Evolutionary conservation across 2,329 filamentous ascomycete species (phyloP), one percentile per base, ranked within the genome.

Genomic region (Orbilia quercus): DNA sequence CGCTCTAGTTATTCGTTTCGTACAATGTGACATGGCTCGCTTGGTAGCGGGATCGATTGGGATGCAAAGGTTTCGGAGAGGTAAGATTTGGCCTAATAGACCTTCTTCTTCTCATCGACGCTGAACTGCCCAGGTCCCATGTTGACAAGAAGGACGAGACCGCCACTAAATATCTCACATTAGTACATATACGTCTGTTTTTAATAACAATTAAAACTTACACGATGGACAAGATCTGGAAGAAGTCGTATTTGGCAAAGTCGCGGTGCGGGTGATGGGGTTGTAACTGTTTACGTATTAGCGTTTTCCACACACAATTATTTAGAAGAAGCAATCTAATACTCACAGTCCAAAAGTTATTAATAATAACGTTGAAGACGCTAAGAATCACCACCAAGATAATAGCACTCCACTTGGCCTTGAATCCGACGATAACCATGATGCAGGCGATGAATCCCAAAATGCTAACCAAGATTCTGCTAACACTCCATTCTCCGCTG

Each of bases 71-170:
- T 40, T 28, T 34, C 44, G 57, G 7, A 34, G 36, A 28, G n/a
- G 47, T n/a, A 58, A 53, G n/a, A 57, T 63, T 16, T 12, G 22
- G 48, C 69, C 74, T 87, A 99, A 84, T 99, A 99, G 78, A 99
- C 95, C 87, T 99, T 99, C 89, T 99, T 99, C 91, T 99, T 99
- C 88, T 99, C 95, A 83, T 99, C 95, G 82, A 98, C 94, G 81
- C 91, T 96, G 85, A 98, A 91, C 82, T 96, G 93, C 76, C 95
- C 95, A 7, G 95, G 95, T 75, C 95, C 95, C 87, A 95, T 97
- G 88, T 99, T 99, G 83, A 98, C 93, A 77, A 99, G 88, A 77
- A 99, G 89, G 69, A 99, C 86, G 67, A 99, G 91, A 81, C 95
- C 95, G 76, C 95, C 95, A 77, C 87, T 88, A 73, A 14, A 45